These are phyloP conservation scores for Plectosphaerella plurivora DNA, from an alignment of 2,329 filamentous ascomycete genomes.

Conservation along the genomic window DNA sequence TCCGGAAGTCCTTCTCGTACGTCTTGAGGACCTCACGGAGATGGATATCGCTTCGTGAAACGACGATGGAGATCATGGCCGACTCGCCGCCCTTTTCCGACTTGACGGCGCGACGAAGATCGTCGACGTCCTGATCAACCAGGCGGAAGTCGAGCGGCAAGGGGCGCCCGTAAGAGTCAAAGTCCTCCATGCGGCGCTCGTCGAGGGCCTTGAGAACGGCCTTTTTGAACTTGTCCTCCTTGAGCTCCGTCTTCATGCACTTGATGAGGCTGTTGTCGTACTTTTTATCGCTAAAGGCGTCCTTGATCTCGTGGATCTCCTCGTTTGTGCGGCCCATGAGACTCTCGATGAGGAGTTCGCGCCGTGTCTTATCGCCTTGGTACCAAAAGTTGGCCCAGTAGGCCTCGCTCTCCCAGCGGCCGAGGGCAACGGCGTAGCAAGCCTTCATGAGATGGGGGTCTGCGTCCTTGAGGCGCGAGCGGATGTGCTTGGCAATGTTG, in stretches of 20 bases:
- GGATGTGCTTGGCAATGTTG: constrained; percentile 83
- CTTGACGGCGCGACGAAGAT: constrained; percentile 63
- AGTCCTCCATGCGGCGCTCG: constrained; percentile 78
- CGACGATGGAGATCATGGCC: constrained; percentile 80
- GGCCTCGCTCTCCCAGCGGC: constrained; percentile 86
- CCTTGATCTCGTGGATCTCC: constrained; percentile 85
- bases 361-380: constrained; percentile 76
- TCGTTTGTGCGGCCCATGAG: constrained; percentile 85
- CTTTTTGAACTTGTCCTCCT: constrained; percentile 92
- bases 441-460: constrained; percentile 80
- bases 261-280: constrained; percentile 75
- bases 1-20: constrained; percentile 69
- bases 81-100: constrained; percentile 80
- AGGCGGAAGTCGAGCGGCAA: constrained; percentile 54
- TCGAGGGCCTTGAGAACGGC: constrained; percentile 82
- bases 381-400: constrained; percentile 99
- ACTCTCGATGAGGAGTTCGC: constrained; percentile 87
- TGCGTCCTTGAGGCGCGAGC: constrained; percentile 67
- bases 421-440: constrained; percentile 84
- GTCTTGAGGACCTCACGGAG: constrained; percentile 71
- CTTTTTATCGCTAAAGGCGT: constrained; percentile 85
- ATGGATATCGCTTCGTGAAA: constrained; percentile 76
- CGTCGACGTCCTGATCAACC: constrained; percentile 67
- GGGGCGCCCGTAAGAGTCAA: constrained; percentile 57
- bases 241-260: constrained; percentile 90